Conservation (phyloP, 1,284 basidiomycete species). For the Cystobasidium slooffiae region DNA sequence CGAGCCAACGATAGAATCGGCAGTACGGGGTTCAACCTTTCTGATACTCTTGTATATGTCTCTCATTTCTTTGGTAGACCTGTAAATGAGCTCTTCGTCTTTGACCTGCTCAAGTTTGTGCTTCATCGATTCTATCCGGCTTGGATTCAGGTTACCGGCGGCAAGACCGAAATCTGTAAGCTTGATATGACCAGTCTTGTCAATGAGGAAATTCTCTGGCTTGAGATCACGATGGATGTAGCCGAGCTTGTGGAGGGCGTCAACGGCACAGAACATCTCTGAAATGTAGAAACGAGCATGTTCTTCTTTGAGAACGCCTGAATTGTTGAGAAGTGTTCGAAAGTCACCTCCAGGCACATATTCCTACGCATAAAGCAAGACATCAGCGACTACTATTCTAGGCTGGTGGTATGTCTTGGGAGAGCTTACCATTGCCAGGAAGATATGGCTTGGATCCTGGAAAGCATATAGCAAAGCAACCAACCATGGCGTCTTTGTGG, state of each 20-base stretch:
- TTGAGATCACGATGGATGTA: slow-evolving; percentile 98
- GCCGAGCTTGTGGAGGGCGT: slow-evolving; percentile 88
- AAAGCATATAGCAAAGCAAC: slow-evolving; percentile 91
- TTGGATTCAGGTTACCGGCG: slow-evolving; percentile 93
- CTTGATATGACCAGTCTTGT: slow-evolving; percentile 94
- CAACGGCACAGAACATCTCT: slow-evolving; percentile 92
- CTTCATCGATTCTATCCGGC: slow-evolving; percentile 91
- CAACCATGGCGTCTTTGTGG: slow-evolving; percentile 93
- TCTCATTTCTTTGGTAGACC: slow-evolving; percentile 91
- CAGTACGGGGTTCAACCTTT: slow-evolving; percentile 87
- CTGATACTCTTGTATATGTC: slow-evolving; percentile 93
- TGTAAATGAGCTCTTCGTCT: slow-evolving; percentile 85
- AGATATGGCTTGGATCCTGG: slow-evolving; percentile 85
- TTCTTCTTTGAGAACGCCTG: slow-evolving; percentile 92
- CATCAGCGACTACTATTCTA: not conserved
- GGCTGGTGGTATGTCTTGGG: not conserved
- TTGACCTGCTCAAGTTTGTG: slow-evolving; percentile 97
- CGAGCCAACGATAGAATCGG: slow-evolving; percentile 96
- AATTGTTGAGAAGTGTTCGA: slow-evolving; percentile 91
- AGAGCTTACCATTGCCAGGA: slow-evolving; percentile 77
- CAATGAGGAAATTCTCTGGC: slow-evolving; percentile 98
- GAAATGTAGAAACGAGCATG: slow-evolving; percentile 92
- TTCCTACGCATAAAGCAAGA: slow-evolving; percentile 61
- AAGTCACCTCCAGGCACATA: slow-evolving; percentile 97
- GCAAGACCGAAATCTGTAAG: slow-evolving; percentile 98